phyloP scores from a whole-genome alignment of 2,329 filamentous ascomycete genomes.

The Colletotrichum truncatum region DNA sequence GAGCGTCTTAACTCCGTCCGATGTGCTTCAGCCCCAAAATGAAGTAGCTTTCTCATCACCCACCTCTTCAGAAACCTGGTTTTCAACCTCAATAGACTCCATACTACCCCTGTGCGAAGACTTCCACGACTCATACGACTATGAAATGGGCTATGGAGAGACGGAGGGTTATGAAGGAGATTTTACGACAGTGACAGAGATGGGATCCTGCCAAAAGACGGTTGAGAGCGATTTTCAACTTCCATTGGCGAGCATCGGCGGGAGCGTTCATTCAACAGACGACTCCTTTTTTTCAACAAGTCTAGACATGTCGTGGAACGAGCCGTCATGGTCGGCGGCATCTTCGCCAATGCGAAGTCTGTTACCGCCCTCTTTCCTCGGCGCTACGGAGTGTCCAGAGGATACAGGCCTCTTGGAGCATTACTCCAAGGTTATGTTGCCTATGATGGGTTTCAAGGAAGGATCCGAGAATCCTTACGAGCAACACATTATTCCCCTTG shows the following conservation, averaged over 20 bases:
- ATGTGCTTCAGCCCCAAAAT: neutral
- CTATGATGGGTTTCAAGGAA: conserved; percentile 19
- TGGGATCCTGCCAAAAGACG: neutral
- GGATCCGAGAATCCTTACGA: conserved; percentile 4
- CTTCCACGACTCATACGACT: neutral
- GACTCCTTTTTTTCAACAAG: conserved; percentile 8
- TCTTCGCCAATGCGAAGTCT: conserved; percentile 9
- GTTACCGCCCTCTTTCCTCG: neutral
- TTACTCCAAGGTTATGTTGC: conserved; percentile 14
- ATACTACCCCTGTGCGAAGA: conserved; percentile 3
- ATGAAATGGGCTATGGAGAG: neutral
- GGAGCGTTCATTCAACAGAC: conserved; percentile 1
- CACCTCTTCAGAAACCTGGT: neutral
- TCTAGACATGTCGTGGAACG: conserved; percentile 16
- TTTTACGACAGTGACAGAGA: neutral
- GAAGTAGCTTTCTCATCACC: conserved; percentile 3
- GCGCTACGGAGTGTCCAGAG: conserved; percentile 8
- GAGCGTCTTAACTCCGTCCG: conserved; percentile 11
- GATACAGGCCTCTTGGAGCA: conserved; percentile 24
- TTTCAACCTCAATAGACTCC: conserved; percentile 3
- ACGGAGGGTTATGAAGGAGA: neutral
- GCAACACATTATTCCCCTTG: conserved; percentile 19
- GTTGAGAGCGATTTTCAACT: neutral
- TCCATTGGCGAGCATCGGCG: neutral
- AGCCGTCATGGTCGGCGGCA: neutral